Evolutionary conservation across 495 filamentous ascomycete genomes (phyloP), one percentile per base, ranked within the genome.

Genomic region (Aspergillus mulundensis): DNA sequence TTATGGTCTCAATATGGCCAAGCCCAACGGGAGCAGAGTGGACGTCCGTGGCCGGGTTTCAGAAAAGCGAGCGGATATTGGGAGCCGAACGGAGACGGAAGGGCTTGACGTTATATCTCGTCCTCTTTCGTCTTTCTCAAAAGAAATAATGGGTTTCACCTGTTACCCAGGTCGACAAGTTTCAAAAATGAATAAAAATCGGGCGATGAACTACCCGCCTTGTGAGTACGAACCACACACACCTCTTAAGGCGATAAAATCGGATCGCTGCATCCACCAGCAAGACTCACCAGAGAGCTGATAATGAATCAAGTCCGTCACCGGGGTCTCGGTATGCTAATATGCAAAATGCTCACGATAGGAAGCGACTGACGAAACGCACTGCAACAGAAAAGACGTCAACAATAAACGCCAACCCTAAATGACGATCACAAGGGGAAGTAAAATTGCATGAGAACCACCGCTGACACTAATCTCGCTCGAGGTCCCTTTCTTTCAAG

Each of bases 381-480:
- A 23, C 62, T 65, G 61, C 57, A 55, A 43, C 45, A 12, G 51
- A 58, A 57, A 56, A 50, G 61, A 65, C 58, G 69, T 73, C 67
- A 74, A 74, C 60, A 74, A 74, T 68, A 71, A 73, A 73, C 71
- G 66, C 50, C 16, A 47, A 58, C 56, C 43, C 54, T 51, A 51
- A 43, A 56, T 47, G 36, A 53, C 25, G 47, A 54, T 50, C 46
- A 53, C 49, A 56, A 48, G 57, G 54, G 50, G 39, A 57, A 54
- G 50, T 58, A 54, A 60, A 61, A 58, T 57, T 49, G 46, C 54
- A 52, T 57, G 52, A 58, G 51, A 21, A 25, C 51, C 46, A 53
- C 54, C 43, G 52, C 62, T 60, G 67, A 58, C 40, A 60, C 59
- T 67, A 66, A 63, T 71, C 66, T 71, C 67, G 63, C 69, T 65